phyloP scores from a whole-genome alignment of 441 rosid species.

The Aquilaria agallochum region DNA sequence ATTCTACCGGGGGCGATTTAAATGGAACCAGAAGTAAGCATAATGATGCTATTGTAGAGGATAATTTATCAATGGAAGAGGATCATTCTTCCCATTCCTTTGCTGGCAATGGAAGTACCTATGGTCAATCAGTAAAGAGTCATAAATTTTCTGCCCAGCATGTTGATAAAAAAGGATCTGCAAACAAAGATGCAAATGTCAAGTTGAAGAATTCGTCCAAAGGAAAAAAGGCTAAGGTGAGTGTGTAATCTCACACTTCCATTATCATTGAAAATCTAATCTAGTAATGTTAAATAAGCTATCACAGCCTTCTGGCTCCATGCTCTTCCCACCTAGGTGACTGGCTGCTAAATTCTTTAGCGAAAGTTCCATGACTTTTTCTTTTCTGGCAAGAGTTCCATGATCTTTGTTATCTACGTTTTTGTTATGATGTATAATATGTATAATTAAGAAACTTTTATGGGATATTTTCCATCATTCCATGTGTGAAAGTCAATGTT shows the following conservation, averaged over 20 bases:
- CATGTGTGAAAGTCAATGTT: too few relatives aligned
- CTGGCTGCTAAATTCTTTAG: too few relatives aligned
- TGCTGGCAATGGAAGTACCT: conserved; percentile 18
- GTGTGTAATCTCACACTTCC: not conserved
- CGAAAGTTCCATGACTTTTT: too few relatives aligned
- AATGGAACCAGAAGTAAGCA: conserved; percentile 22
- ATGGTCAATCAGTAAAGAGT: conserved; percentile 17
- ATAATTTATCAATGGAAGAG: conserved; percentile 26
- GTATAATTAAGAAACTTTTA: too few relatives aligned
- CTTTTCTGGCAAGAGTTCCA: too few relatives aligned
- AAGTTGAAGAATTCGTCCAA: conserved; percentile 61
- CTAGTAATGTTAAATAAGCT: too few relatives aligned
- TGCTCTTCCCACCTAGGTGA: not conserved
- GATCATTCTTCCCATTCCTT: conserved; percentile 22
- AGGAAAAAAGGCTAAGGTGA: conserved; percentile 83
- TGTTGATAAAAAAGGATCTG: conserved; percentile 29
- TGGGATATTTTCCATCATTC: too few relatives aligned
- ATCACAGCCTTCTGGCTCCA: not conserved
- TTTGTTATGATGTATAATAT: too few relatives aligned
- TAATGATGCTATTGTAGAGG: conserved; percentile 30
- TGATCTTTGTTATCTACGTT: too few relatives aligned
- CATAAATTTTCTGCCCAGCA: conserved; percentile 22
- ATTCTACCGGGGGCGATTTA: conserved; percentile 23
- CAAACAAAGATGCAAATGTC: conserved; percentile 34
- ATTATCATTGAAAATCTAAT: not conserved